These are phyloP conservation scores for Suillus paluster DNA, from an alignment of 768 basidiomycete species.

Conservation along the genomic window DNA sequence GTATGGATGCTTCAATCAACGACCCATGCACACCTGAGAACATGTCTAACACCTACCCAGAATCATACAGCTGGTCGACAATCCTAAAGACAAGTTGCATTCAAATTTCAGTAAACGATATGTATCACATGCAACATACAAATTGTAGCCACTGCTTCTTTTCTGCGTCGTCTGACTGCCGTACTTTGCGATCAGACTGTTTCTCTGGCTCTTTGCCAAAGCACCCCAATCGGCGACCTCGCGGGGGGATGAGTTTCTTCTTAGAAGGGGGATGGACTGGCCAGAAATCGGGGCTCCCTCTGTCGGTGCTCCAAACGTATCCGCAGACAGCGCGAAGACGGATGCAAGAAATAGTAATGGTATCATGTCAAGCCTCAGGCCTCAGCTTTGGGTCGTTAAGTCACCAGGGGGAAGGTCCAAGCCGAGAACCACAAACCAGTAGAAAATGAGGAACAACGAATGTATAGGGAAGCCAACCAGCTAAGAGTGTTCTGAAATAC, in stretches of 20 bases:
- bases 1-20: slow-evolving; percentile 2
- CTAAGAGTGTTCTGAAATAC: not conserved
- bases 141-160: slow-evolving; percentile 54
- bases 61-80: slow-evolving; percentile 67
- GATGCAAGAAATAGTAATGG: slow-evolving; percentile 17
- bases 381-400: not conserved
- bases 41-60: slow-evolving; percentile 47
- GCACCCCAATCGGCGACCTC: slow-evolving; percentile 12
- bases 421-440: not conserved
- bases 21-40: not conserved
- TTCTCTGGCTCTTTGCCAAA: slow-evolving; percentile 50
- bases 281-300: slow-evolving; percentile 11
- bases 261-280: slow-evolving; percentile 24
- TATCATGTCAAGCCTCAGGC: slow-evolving; percentile 17
- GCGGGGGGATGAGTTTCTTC: slow-evolving; percentile 15
- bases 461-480: not conserved
- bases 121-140: slow-evolving; percentile 40
- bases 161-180: slow-evolving; percentile 35
- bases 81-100: slow-evolving; percentile 44
- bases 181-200: slow-evolving; percentile 51
- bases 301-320: slow-evolving; percentile 20
- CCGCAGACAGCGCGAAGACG: slow-evolving; percentile 16
- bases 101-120: slow-evolving; percentile 14
- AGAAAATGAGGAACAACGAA: not conserved
- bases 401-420: not conserved